These are phyloP conservation scores for Fusarium annulatum DNA, from an alignment of 2,329 filamentous ascomycete species.

Conservation along the genomic window DNA sequence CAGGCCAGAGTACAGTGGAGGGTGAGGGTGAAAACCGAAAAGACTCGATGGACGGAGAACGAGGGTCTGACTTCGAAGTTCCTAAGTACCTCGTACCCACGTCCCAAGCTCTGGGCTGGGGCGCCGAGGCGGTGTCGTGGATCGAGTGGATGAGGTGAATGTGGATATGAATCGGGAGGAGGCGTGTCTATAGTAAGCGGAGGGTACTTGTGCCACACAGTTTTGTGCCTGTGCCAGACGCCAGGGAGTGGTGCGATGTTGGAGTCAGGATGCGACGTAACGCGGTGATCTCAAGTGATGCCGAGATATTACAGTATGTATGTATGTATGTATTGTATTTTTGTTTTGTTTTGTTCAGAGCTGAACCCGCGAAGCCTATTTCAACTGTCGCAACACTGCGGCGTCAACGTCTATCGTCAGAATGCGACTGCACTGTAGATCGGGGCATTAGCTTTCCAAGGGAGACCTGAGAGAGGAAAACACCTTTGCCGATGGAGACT, in stretches of 20 bases:
- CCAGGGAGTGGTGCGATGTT: conserved; percentile 35
- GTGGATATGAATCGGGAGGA: conserved; percentile 36
- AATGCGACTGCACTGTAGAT: neutral
- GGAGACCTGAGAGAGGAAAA: neutral
- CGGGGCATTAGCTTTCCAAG: neutral
- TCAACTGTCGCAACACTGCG: neutral
- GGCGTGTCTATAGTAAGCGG: conserved; percentile 27
- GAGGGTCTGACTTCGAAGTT: conserved; percentile 36
- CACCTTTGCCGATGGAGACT: conserved; percentile 9
- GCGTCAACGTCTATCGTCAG: neutral
- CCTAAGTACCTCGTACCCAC: conserved; percentile 40
- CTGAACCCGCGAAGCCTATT: conserved; percentile 7
- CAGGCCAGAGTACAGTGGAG: neutral
- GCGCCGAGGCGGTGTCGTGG: conserved; percentile 46
- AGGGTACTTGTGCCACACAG: conserved; percentile 32
- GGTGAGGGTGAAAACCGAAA: conserved; percentile 26
- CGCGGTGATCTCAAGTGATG: conserved; percentile 34
- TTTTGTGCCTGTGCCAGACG: conserved; percentile 33
- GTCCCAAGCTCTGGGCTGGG: conserved; percentile 42
- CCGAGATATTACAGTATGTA: conserved; percentile 22
- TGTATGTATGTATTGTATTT: neutral
- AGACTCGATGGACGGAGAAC: conserved; percentile 31
- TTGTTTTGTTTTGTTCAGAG: conserved; percentile 23
- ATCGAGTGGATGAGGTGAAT: conserved; percentile 41
- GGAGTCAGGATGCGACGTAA: conserved; percentile 25